Evolutionary conservation across 345 rosid species (phyloP).

Genomic region (Erucastrum elatum): DNA sequence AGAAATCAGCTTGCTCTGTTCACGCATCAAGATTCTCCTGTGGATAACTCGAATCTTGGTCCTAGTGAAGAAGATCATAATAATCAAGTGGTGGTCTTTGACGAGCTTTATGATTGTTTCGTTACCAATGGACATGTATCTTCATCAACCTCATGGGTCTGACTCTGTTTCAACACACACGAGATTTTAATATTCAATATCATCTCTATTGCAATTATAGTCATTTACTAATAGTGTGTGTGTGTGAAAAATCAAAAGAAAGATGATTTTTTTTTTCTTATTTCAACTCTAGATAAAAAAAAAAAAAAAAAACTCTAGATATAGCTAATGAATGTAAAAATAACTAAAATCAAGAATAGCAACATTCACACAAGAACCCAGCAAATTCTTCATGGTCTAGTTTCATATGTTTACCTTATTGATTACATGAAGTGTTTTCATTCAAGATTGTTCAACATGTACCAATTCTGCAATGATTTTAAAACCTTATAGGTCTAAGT

Average conservation of each 20-base stretch:
- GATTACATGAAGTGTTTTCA: conserved; percentile 1
- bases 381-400: neutral
- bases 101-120: conserved; percentile 73
- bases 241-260: neutral
- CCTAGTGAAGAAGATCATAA: conserved; percentile 42
- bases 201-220: neutral
- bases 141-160: conserved; percentile 47
- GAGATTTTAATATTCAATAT: neutral
- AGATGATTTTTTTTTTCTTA: neutral
- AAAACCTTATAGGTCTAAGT: neutral
- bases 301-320: neutral
- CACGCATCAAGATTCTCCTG: conserved; percentile 35
- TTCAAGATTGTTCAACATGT: neutral
- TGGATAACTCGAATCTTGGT: conserved; percentile 30
- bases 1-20: conserved; percentile 46
- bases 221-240: neutral
- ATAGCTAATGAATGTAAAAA: too few species aligned
- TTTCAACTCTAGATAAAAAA: neutral
- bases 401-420: neutral
- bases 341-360: neutral
- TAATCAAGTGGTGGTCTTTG: conserved; percentile 49
- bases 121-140: conserved; percentile 49
- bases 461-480: neutral
- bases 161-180: conserved; percentile 23
- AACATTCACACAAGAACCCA: neutral